These are phyloP conservation scores for Aspergillus amoenus DNA, from an alignment of 2,329 filamentous ascomycete species.

Conservation along the genomic window DNA sequence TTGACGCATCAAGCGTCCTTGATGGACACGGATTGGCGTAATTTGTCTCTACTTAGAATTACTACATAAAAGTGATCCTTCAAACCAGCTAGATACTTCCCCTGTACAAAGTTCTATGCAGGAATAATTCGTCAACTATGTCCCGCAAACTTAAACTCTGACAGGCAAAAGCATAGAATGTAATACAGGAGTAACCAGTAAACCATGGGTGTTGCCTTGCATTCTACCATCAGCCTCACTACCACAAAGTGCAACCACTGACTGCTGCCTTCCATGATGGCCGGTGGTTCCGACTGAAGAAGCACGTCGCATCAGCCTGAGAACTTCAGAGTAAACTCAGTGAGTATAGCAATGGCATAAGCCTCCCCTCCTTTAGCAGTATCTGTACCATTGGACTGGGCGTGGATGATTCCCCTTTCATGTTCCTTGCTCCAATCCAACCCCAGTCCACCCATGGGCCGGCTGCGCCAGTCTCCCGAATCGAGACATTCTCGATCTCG, in stretches of 20 bases:
- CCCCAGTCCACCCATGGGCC: not conserved
- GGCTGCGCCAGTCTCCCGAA: not conserved
- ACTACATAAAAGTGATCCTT: conserved; percentile 1
- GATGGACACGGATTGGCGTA: conserved; percentile 1
- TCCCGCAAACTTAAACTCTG: not conserved
- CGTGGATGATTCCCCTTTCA: not conserved
- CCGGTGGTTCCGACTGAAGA: not conserved
- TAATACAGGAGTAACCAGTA: no score
- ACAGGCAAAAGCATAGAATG: not conserved
- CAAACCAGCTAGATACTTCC: not conserved
- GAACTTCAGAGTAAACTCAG: not conserved
- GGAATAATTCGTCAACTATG: not conserved
- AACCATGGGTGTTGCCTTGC: not conserved
- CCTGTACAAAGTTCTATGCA: not conserved
- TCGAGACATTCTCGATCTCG: not conserved
- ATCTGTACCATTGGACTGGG: not conserved
- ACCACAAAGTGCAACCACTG: not conserved
- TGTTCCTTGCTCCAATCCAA: not conserved
- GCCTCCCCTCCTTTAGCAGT: not conserved
- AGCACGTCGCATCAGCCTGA: not conserved
- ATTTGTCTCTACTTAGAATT: not conserved
- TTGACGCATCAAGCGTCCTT: not conserved
- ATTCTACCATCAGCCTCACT: not conserved
- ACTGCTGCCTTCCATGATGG: not conserved
- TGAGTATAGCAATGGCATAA: not conserved